Evolutionary conservation across 495 filamentous ascomycete genomes (phyloP), one percentile per base, ranked within the genome.

Genomic region (Aspergillus affinis): DNA sequence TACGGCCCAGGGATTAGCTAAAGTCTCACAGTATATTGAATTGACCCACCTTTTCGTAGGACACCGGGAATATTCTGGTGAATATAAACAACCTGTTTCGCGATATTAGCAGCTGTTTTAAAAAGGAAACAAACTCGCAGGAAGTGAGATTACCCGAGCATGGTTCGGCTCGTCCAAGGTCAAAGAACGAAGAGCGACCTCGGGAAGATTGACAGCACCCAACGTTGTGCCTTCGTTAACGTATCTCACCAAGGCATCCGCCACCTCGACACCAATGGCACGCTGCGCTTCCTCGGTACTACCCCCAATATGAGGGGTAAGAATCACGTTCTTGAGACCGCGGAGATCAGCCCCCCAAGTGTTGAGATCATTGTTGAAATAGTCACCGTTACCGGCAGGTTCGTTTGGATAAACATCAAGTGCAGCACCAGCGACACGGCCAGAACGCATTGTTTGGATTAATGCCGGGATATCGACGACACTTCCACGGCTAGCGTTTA

Each of bases 201-300:
- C 95, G 32, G 95, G 95, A 81, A 99, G 82, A 74, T 99, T 99
- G 69, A 97, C 95, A 64, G 94, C 89, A 59, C 90, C 92, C 50
- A 91, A 74, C 19, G 95, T 99, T 55, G 84, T 83, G 55, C 95
- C 95, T 72, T 90, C 89, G 75, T 89, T 99, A 71, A 98, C 93
- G 71, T 97, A 98, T 60, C 89, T 84, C 52, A 94, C 88, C 55
- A 99, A 78, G 57, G 92, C 88, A 12, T 94, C 86, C 48, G 82
- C 85, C 46, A 99, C 94, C 80, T 99, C 95, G 26, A 95, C 80
- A 64, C 95, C 95, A 71, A 98, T 99, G 9, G 95, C 93, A 55
- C 90, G 86, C 76, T 99, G 95, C 6, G 95, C 95, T 78, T 99
- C 93, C 73, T 99, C 95, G 4, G 95, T 99, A 75, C 90, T 95